Percentiles rank a stretch among this genome's conserved stretches.
Conservation (phyloP, 805 yeast genomes). For the Ogataea trehaloabstinens region DNA sequence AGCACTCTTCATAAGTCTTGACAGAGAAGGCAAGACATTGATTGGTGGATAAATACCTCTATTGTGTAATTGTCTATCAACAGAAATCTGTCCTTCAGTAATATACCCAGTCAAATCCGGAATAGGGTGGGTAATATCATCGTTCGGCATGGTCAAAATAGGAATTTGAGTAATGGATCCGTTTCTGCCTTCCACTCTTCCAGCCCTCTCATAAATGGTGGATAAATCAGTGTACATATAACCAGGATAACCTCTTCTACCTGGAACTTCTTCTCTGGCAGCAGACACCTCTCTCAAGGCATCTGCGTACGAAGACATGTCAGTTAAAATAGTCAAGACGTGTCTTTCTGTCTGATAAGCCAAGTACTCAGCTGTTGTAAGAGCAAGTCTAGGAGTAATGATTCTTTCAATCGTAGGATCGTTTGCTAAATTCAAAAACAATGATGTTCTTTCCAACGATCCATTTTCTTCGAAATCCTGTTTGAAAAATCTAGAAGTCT, state of each 20-base stretch:
- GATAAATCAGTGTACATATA: constrained; percentile 99
- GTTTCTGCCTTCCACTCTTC: constrained; percentile 99
- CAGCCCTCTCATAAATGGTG: constrained; percentile 98
- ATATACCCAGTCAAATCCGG: constrained; percentile 99
- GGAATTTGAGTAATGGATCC: constrained; percentile 99
- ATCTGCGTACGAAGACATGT: constrained; percentile 99
- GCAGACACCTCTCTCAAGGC: constrained; percentile 99
- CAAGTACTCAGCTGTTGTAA: constrained; percentile 96
- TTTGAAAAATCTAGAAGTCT: constrained; percentile 96
- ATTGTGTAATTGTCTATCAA: constrained; percentile 94
- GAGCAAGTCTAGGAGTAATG: constrained; percentile 97
- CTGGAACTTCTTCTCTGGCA: constrained; percentile 99
- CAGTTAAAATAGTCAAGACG: constrained; percentile 95
- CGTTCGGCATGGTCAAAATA: constrained; percentile 98
- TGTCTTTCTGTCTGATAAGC: constrained; percentile 99
- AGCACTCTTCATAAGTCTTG: constrained; percentile 98
- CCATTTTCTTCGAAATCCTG: constrained; percentile 99
- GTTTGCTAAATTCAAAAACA: constrained; percentile 95
- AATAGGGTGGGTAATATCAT: constrained; percentile 99
- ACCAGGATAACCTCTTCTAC: constrained; percentile 99
- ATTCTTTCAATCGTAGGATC: constrained; percentile 99
- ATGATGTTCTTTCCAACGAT: constrained; percentile 93
- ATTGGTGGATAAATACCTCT: constrained; percentile 99
- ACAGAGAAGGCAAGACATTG: constrained; percentile 94
- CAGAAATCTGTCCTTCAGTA: constrained; percentile 97